Conservation (phyloP, 2,329 filamentous ascomycete genomes). For the Didymella segeticola region DNA sequence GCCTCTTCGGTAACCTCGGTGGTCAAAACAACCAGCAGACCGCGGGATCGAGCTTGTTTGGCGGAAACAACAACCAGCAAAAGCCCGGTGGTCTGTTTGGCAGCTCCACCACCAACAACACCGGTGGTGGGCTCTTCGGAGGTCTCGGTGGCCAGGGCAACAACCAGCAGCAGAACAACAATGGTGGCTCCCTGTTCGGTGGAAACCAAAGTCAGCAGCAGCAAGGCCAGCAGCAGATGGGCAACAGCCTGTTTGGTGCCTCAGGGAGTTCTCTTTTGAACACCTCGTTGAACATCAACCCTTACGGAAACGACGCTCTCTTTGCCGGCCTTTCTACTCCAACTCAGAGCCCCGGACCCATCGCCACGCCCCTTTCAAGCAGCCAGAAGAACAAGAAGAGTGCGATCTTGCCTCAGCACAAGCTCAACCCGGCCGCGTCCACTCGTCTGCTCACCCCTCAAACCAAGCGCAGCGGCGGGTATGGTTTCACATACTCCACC, state of each 20-base stretch:
- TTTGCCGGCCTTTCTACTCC: constrained; percentile 76
- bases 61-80: constrained; percentile 50
- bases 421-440: constrained; percentile 80
- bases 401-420: constrained; percentile 84
- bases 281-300: constrained; percentile 70
- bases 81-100: constrained; percentile 54
- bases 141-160: constrained; percentile 49
- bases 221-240: constrained; percentile 47
- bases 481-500: constrained; percentile 90
- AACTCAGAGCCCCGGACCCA: constrained; percentile 78
- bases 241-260: constrained; percentile 61
- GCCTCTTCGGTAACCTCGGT: constrained; percentile 45
- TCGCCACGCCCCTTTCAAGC: constrained; percentile 86
- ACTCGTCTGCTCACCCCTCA: constrained; percentile 83
- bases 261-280: constrained; percentile 58
- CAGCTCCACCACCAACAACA: constrained; percentile 45
- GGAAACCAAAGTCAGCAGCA: constrained; percentile 53
- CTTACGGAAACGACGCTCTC: constrained; percentile 87
- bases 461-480: constrained; percentile 70
- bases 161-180: constrained; percentile 49
- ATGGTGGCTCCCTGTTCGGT: constrained; percentile 51
- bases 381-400: constrained; percentile 78
- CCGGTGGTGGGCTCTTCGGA: constrained; percentile 58
- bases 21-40: constrained; percentile 41
- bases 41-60: constrained; percentile 47